These are phyloP conservation scores for Alternaria gansuensis DNA, from an alignment of 2,329 filamentous ascomycete species.

Conservation along the genomic window DNA sequence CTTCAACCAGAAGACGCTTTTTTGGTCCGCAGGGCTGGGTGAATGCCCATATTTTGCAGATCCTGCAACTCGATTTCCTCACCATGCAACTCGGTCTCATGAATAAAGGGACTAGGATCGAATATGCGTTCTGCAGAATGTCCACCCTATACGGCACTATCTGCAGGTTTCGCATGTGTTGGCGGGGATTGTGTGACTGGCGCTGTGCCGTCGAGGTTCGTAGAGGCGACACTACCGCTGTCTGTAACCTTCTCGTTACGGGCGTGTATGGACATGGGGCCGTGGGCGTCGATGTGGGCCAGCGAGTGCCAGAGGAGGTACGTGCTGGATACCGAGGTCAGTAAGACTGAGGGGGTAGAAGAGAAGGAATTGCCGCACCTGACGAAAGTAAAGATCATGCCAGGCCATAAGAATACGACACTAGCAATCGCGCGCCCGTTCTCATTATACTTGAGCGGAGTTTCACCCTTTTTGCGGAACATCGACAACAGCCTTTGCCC, in stretches of 20 bases:
- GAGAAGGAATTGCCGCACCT: slow-evolving; percentile 45
- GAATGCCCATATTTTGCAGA: neutral
- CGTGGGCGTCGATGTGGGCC: slow-evolving; percentile 51
- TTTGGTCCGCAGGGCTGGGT: neutral
- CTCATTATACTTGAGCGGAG: slow-evolving; percentile 57
- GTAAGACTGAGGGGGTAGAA: neutral
- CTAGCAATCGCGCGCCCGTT: slow-evolving; percentile 62
- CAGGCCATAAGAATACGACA: slow-evolving; percentile 64
- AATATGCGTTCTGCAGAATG: neutral
- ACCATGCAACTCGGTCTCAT: neutral
- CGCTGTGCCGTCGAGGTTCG: neutral
- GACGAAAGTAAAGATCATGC: slow-evolving; percentile 59
- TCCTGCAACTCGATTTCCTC: neutral
- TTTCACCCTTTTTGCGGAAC: slow-evolving; percentile 40
- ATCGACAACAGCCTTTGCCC: slow-evolving; percentile 48
- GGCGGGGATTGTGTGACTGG: neutral
- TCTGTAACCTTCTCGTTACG: slow-evolving; percentile 20
- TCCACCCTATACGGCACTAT: slow-evolving; percentile 1
- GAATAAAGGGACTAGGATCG: neutral
- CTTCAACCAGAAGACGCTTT: neutral
- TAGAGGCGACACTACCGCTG: neutral
- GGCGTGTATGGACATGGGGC: slow-evolving; percentile 53
- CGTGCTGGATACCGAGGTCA: slow-evolving; percentile 38
- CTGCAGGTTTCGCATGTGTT: neutral
- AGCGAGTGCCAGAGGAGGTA: slow-evolving; percentile 53